phyloP scores from a whole-genome alignment of 2,329 filamentous ascomycete species.

The Calonectria henricotiae region DNA sequence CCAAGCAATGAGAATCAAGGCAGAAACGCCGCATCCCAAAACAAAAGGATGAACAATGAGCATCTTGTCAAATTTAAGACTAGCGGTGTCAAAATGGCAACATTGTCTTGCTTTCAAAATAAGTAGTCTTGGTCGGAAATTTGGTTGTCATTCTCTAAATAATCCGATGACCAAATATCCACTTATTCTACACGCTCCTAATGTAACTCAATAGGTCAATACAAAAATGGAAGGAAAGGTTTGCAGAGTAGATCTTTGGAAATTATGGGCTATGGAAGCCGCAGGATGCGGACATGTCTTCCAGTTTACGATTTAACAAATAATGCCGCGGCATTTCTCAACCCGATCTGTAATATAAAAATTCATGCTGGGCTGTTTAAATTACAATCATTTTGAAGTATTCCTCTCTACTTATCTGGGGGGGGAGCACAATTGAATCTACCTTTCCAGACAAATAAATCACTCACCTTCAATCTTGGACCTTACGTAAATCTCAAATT shows the following conservation, averaged over 20 bases:
- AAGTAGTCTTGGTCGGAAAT: neutral
- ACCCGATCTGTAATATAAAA: neutral
- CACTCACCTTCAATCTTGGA: too few species aligned
- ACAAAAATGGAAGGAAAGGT: neutral
- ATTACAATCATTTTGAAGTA: too few species aligned
- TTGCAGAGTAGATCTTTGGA: neutral
- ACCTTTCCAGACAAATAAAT: too few species aligned
- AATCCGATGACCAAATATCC: conserved; percentile 1
- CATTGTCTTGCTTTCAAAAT: too few species aligned
- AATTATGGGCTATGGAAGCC: neutral
- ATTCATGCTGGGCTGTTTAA: too few species aligned
- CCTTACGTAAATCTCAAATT: too few species aligned
- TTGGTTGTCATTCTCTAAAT: neutral
- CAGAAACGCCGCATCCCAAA: neutral
- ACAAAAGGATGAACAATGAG: neutral
- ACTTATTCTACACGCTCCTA: neutral
- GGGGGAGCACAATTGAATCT: too few species aligned
- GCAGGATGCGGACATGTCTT: neutral
- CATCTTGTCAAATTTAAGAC: neutral
- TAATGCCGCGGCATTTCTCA: neutral
- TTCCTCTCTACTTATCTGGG: too few species aligned
- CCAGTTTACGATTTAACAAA: neutral
- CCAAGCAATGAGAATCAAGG: neutral
- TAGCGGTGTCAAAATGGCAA: neutral
- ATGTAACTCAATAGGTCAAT: neutral